phyloP scores from a whole-genome alignment of 2,329 filamentous ascomycete genomes.

The Colletotrichum sp. region DNA sequence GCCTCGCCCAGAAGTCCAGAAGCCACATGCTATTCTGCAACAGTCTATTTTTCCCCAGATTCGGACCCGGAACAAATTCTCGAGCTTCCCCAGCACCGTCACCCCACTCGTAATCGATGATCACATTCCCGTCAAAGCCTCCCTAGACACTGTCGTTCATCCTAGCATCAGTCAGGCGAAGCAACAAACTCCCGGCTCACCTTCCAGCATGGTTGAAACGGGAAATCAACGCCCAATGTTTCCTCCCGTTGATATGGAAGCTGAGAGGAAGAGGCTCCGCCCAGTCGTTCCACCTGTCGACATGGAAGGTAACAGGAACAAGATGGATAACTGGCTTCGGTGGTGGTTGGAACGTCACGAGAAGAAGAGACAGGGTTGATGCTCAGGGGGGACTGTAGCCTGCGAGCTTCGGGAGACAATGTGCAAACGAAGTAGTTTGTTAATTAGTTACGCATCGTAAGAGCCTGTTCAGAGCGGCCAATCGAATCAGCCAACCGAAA shows the following conservation, averaged over 20 bases:
- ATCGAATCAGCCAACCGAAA: too few species aligned
- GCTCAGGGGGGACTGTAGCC: neutral
- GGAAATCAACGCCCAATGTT: neutral
- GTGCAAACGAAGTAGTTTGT: neutral
- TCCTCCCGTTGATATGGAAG: neutral
- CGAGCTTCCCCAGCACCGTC: neutral
- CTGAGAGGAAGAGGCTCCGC: neutral
- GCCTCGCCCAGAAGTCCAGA: too few species aligned
- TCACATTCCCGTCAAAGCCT: neutral
- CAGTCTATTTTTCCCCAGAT: neutral
- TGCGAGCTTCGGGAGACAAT: neutral
- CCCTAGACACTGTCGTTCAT: neutral
- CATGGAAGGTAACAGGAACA: neutral
- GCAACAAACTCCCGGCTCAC: neutral
- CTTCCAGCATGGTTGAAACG: neutral
- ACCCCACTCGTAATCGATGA: neutral
- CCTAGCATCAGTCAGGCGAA: neutral
- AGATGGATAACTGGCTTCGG: neutral
- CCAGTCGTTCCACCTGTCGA: neutral
- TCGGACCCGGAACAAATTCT: neutral
- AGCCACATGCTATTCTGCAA: neutral
- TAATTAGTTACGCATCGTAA: neutral
- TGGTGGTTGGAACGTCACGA: neutral
- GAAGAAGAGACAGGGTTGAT: neutral
- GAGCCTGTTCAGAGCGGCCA: too few species aligned